Evolutionary conservation across 2,329 filamentous ascomycete genomes (phyloP), one percentile per base, ranked within the genome.

Genomic region (Pyricularia grisea): DNA sequence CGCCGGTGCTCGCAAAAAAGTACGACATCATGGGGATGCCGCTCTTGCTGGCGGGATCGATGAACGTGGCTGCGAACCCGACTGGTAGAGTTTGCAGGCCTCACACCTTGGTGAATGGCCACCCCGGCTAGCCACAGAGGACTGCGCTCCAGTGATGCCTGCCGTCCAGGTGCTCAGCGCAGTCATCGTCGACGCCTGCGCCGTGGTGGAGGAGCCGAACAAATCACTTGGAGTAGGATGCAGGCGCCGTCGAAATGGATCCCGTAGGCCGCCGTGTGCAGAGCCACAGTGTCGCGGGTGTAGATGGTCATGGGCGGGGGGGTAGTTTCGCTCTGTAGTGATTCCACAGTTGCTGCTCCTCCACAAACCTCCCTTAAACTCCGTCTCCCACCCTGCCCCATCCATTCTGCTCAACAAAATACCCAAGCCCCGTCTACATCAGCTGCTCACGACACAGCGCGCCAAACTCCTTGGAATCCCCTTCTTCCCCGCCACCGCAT

Each of bases 1-100:
- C 71, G 17, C 0, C 25, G 69, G 1, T 71, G 68, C 17, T 73
- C 66, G 36, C 72, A n/a, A n/a, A 73, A 65, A 74, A 73, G 60
- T 73, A 73, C 0, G 73, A 74, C 1, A 73, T 12, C 0, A 70
- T 67, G 2, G 68, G 67, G 6, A 72, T 3, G 2, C 65, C 23
- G 1, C 63, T 66, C 14, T n/a, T 27, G 1, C 55, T 66, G 0
- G 71, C 69, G 7, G 73, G 61, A 1, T 30, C 66, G 10, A 73
- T 55, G 0, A 71, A 4, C 0, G 36, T 70, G 1, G 71, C 71
- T 1, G 69, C 70, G 5, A 72, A 67, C 58, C 68, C 68, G 4
- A 70, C 68, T 2, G 72, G 17, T 0, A 70, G 68, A 20, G 71
- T 72, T 11, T 71, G 25, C n/a, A 31, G n/a, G 2, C 69, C 67